Conservation (phyloP, 2,329 filamentous ascomycete genomes). For the Aspergillus sp. region DNA sequence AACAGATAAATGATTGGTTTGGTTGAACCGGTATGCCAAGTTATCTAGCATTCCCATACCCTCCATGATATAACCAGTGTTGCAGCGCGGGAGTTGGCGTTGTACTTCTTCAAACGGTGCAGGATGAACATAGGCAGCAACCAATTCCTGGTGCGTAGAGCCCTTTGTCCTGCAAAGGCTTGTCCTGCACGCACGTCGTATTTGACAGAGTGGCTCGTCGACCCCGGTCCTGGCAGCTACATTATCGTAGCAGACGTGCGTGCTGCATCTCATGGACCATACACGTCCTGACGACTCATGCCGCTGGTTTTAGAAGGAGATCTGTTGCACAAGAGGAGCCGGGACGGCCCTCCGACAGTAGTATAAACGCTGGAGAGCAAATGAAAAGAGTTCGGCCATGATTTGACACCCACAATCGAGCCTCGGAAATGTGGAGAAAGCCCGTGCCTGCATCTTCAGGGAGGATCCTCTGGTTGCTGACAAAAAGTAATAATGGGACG, state of each 20-base stretch:
- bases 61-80: background rate
- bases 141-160: background rate
- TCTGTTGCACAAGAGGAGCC: slow-evolving; percentile 19
- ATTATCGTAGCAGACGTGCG: background rate
- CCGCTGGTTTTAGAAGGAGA: slow-evolving; percentile 18
- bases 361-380: background rate
- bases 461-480: no score
- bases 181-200: background rate
- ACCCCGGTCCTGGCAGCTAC: background rate
- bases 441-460: no score
- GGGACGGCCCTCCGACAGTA: slow-evolving; percentile 19
- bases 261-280: background rate
- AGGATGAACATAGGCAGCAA: background rate
- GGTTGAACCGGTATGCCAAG: no score
- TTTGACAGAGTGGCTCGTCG: background rate
- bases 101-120: background rate
- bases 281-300: slow-evolving; percentile 6
- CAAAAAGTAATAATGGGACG: no score
- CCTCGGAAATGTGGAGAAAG: no score
- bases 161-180: background rate
- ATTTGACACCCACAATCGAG: no score
- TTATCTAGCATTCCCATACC: no score
- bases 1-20: background rate
- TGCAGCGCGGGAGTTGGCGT: background rate
- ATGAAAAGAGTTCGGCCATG: no score